Percentiles rank a stretch among this genome's conserved stretches.
These are phyloP conservation scores for Lonicera japonica DNA, from an alignment of 129 eudicot species.

Conservation along the genomic window DNA sequence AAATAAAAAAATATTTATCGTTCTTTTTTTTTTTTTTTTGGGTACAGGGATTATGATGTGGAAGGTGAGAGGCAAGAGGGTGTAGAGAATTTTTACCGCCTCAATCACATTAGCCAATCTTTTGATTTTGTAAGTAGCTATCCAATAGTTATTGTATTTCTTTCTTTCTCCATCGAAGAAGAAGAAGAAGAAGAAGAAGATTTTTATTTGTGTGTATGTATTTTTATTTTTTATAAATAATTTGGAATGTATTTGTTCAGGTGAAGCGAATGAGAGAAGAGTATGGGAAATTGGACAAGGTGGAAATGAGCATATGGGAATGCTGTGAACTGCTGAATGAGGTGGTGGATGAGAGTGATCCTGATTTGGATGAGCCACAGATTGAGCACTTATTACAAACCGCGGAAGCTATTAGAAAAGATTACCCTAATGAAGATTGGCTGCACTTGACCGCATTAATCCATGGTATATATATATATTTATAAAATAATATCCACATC, in stretches of 20 bases:
- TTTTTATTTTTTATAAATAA: neutral
- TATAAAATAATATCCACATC: too few relatives aligned
- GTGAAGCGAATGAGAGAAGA: constrained; percentile 64
- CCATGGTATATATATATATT: constrained; percentile 32
- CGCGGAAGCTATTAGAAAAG: constrained; percentile 73
- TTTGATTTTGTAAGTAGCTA: neutral
- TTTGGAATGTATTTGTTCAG: too few relatives aligned
- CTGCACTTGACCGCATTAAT: constrained; percentile 64
- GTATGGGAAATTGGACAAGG: constrained; percentile 53
- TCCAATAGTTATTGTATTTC: too few relatives aligned
- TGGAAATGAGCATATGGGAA: constrained; percentile 77
- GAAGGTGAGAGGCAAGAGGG: constrained; percentile 59
- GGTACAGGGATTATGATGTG: constrained; percentile 55
- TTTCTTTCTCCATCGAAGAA: too few relatives aligned
- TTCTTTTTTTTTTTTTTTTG: neutral
- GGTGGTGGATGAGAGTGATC: constrained; percentile 72
- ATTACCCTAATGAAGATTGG: constrained; percentile 72
- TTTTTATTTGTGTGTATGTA: neutral
- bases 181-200: too few relatives aligned
- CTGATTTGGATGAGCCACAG: constrained; percentile 79
- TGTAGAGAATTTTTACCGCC: constrained; percentile 52
- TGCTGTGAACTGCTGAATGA: constrained; percentile 65
- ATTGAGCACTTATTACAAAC: constrained; percentile 66
- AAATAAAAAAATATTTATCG: neutral
- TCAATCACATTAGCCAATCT: constrained; percentile 22